Conservation (phyloP, 2,329 filamentous ascomycete genomes). For the Huntiella bhutanensis region DNA sequence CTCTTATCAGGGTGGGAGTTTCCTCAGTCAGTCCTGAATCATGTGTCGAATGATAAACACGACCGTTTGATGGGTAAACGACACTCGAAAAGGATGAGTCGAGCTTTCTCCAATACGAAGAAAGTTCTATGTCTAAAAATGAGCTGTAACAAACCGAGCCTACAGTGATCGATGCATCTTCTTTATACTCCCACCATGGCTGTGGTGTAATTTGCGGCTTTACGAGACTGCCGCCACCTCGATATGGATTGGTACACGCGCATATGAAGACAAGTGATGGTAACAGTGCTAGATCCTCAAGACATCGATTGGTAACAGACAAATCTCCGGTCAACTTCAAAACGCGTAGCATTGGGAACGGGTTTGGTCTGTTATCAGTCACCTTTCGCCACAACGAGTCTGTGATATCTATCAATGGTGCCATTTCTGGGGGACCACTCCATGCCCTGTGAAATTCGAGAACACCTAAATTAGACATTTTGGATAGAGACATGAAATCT, state of each 20-base stretch:
- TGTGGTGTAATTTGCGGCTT: too few relatives aligned
- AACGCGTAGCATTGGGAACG: conserved; percentile 30
- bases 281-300: conserved; percentile 24
- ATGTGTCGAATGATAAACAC: too few relatives aligned
- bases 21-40: too few relatives aligned
- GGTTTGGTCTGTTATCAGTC: conserved; percentile 19
- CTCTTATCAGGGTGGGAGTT: too few relatives aligned
- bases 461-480: conserved; percentile 27
- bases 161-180: too few relatives aligned
- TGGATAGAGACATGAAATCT: conserved; percentile 23
- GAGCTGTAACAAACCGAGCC: too few relatives aligned
- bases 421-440: background rate
- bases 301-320: conserved; percentile 21
- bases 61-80: too few relatives aligned
- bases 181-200: too few relatives aligned
- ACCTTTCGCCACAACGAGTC: conserved; percentile 29
- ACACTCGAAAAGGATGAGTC: too few relatives aligned
- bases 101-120: too few relatives aligned
- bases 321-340: conserved; percentile 25
- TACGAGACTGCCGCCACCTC: too few relatives aligned
- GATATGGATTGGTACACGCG: background rate
- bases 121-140: too few relatives aligned
- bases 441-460: conserved; percentile 26
- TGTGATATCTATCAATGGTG: conserved; percentile 21
- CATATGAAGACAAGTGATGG: conserved; percentile 28